These are phyloP conservation scores for Lolium rigidum DNA, from an alignment of 176 grass and related monocot species.

Conservation along the genomic window DNA sequence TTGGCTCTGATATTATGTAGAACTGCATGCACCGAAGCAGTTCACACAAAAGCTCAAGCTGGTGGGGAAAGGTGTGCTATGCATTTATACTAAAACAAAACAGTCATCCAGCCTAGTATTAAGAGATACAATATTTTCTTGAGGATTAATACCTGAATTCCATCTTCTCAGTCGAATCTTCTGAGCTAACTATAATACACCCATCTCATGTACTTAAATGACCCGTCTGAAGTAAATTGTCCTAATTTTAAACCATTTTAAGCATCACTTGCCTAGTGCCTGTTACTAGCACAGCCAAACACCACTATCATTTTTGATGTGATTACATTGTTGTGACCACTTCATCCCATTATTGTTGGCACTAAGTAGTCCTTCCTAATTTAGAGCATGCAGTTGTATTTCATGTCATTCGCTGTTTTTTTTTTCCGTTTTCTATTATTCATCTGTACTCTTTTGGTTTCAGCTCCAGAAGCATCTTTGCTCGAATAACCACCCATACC, in stretches of 20 bases:
- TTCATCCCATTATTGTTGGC: constrained; percentile 6
- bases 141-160: constrained; percentile 10
- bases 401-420: constrained; percentile 20
- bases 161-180: neutral
- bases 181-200: neutral
- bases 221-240: neutral
- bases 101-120: neutral
- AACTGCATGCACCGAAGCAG: too few species aligned
- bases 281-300: constrained; percentile 7
- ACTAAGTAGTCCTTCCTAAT: neutral
- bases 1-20: too few species aligned
- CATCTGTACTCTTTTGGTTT: constrained; percentile 41
- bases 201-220: constrained; percentile 12
- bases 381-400: neutral
- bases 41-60: too few species aligned
- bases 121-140: neutral
- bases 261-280: constrained; percentile 14
- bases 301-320: neutral
- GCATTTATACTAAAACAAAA: too few species aligned
- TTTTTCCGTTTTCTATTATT: constrained; percentile 22
- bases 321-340: neutral
- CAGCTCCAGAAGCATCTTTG: constrained; percentile 97
- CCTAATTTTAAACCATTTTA: constrained; percentile 7
- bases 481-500: constrained; percentile 84
- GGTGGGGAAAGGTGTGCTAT: too few species aligned